Conservation (phyloP, 2,329 filamentous ascomycete genomes). For the Grosmannia serpens region DNA sequence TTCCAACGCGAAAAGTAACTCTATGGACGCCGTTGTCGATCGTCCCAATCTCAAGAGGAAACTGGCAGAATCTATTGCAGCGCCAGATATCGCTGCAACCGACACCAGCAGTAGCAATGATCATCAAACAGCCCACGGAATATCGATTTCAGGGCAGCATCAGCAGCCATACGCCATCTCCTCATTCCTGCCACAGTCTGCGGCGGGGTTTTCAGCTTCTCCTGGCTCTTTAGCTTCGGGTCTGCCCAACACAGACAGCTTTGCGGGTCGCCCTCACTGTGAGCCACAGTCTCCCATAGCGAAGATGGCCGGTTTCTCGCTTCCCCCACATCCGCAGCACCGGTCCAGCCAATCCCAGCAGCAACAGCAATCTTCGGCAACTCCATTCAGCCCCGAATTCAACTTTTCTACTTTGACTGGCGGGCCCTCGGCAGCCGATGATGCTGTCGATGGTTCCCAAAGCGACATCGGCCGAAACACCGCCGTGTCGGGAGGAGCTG, state of each 20-base stretch:
- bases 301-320: background rate
- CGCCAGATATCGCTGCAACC: background rate
- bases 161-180: background rate
- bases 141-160: background rate
- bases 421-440: background rate
- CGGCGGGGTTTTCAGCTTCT: background rate
- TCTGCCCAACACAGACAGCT: background rate
- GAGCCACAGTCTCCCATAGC: background rate
- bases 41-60: constrained; percentile 1
- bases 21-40: background rate
- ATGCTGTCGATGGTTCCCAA: background rate
- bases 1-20: background rate
- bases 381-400: constrained; percentile 15
- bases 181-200: background rate
- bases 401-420: constrained; percentile 7
- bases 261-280: background rate
- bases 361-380: constrained; percentile 12
- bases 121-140: background rate
- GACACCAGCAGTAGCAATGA: background rate
- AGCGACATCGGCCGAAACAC: background rate
- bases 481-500: background rate
- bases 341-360: constrained; percentile 13
- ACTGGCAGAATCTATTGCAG: background rate
- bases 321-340: constrained; percentile 9
- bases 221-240: background rate